These are phyloP conservation scores for Mycena polygramma DNA, from an alignment of 768 basidiomycete genomes.

Conservation along the genomic window DNA sequence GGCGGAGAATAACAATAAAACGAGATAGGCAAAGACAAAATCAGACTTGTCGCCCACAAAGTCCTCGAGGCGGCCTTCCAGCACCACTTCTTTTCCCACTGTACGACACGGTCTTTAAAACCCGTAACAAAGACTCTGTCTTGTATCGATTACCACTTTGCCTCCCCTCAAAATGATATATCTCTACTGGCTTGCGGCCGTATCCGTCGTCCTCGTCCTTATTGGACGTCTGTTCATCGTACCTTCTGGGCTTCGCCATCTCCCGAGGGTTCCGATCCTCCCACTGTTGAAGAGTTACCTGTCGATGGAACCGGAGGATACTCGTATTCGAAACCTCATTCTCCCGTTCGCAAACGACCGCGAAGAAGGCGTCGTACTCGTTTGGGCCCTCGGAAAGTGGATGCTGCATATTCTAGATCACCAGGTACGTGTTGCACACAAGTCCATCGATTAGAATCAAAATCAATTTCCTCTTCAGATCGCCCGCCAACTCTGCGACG, in stretches of 20 bases:
- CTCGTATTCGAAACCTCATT: constrained; percentile 49
- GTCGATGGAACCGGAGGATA: constrained; percentile 50
- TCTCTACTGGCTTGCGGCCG: constrained; percentile 5
- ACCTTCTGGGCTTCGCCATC: constrained; percentile 49
- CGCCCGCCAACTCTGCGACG: constrained; percentile 43
- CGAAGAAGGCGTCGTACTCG: constrained; percentile 50
- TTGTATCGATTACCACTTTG: not conserved
- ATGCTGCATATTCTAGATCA: constrained; percentile 55
- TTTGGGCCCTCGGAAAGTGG: constrained; percentile 57
- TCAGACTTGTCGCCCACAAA: not conserved
- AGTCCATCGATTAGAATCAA: not conserved
- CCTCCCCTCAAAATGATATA: not conserved
- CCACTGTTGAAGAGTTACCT: constrained; percentile 51
- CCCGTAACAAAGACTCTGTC: not conserved
- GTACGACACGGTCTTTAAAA: too few species aligned
- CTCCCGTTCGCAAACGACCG: constrained; percentile 50
- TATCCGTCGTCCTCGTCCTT: constrained; percentile 6
- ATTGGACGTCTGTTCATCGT: constrained; percentile 40
- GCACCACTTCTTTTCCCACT: not conserved
- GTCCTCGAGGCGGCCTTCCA: not conserved
- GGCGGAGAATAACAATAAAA: not conserved
- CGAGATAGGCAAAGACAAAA: not conserved
- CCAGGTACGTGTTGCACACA: constrained; percentile 40
- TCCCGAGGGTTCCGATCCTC: constrained; percentile 50
- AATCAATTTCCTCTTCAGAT: constrained; percentile 33